phyloP scores from a whole-genome alignment of 75 land plant genomes.

The Cunninghamia lanceolata region DNA sequence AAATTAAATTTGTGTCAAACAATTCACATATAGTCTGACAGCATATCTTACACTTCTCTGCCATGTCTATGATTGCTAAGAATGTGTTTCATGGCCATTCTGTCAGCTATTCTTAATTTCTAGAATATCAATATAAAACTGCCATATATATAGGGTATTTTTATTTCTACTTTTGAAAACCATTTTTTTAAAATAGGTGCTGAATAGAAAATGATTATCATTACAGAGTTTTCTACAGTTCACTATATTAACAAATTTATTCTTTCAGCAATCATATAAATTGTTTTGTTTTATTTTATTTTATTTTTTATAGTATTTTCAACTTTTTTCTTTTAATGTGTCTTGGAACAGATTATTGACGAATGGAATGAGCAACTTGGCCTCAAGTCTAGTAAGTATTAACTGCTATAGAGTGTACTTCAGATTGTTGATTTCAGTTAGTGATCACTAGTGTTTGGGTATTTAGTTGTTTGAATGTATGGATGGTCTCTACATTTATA shows the following conservation, averaged over 20 bases:
- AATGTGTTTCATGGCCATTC: neutral
- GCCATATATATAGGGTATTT: too few relatives aligned
- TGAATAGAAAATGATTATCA: neutral
- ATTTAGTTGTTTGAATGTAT: neutral
- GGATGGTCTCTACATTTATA: neutral
- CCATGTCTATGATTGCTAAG: neutral
- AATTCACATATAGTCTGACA: neutral
- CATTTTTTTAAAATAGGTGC: neutral
- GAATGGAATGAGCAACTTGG: constrained; percentile 55
- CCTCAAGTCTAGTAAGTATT: constrained; percentile 37
- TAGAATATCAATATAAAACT: neutral
- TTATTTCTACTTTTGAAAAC: neutral
- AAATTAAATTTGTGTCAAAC: neutral
- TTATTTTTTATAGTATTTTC: neutral
- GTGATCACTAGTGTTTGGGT: neutral
- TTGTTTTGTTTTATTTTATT: neutral
- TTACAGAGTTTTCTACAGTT: neutral
- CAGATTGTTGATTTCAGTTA: neutral
- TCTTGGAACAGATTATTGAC: constrained; percentile 39
- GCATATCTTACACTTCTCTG: neutral
- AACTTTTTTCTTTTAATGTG: neutral
- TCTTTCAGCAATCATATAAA: neutral
- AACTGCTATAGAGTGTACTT: neutral
- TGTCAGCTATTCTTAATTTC: neutral
- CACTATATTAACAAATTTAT: neutral